These are phyloP conservation scores for Pythium folliculosum DNA, from an alignment of 352 stramenopile species.

Conservation along the genomic window DNA sequence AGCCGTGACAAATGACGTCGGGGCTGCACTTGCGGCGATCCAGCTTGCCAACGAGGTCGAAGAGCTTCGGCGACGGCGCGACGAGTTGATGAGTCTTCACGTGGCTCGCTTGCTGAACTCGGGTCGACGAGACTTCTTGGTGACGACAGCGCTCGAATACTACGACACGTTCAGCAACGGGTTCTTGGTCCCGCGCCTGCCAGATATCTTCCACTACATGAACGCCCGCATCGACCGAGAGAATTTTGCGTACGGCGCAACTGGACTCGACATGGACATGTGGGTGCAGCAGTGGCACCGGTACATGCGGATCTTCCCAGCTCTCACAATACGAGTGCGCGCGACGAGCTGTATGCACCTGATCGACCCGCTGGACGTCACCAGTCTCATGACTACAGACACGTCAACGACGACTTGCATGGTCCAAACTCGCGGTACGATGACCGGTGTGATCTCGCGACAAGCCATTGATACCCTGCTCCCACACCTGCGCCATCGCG, in stretches of 20 bases:
- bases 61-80: conserved; percentile 12
- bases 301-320: conserved; percentile 20
- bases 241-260: conserved; percentile 8
- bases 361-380: not conserved
- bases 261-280: not conserved
- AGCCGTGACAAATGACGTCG: not conserved
- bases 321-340: conserved; percentile 9
- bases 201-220: conserved; percentile 13
- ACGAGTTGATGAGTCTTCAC: conserved; percentile 11
- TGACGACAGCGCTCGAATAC: conserved; percentile 21
- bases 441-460: conserved; percentile 14
- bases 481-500: conserved; percentile 10
- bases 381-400: not conserved
- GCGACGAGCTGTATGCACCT: conserved; percentile 8
- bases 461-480: conserved; percentile 7
- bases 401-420: not conserved
- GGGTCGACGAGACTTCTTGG: conserved; percentile 6
- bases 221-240: conserved; percentile 15
- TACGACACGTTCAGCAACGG: conserved; percentile 19
- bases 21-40: not conserved
- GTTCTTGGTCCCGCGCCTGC: not conserved
- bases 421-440: conserved; percentile 4
- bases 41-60: conserved; percentile 18
- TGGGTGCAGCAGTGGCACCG: conserved; percentile 23
- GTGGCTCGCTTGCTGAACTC: not conserved